Evolutionary conservation across 2,329 filamentous ascomycete species (phyloP).

Genomic region (Botrytis cinerea): DNA sequence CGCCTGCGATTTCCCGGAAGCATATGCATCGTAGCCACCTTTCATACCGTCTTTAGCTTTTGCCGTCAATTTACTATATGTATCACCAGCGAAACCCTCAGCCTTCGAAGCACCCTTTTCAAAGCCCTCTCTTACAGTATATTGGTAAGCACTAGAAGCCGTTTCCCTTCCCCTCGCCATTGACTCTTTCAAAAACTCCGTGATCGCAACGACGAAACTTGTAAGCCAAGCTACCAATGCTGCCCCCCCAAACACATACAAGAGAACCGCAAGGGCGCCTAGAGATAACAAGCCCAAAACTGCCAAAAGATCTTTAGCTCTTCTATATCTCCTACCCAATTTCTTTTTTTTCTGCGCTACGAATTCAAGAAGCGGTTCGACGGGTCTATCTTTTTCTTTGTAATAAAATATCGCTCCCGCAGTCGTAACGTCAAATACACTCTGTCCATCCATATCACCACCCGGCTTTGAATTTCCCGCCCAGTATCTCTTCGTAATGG

Average conservation of each 20-base stretch:
- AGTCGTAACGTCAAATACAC: constrained; percentile 29
- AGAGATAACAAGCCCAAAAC: neutral
- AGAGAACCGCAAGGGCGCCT: neutral
- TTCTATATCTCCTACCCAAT: neutral
- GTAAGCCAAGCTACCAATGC: neutral
- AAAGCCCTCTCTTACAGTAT: neutral
- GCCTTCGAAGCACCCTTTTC: neutral
- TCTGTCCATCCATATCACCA: constrained; percentile 24
- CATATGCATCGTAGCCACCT: neutral
- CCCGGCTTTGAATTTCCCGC: constrained; percentile 28
- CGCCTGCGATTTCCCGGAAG: neutral
- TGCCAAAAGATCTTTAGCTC: neutral
- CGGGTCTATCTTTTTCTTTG: constrained; percentile 19
- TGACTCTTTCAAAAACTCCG: neutral
- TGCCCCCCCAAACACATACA: neutral
- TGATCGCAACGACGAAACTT: neutral
- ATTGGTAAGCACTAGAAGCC: neutral
- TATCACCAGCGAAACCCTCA: neutral
- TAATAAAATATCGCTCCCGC: constrained; percentile 31
- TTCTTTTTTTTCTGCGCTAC: constrained; percentile 9
- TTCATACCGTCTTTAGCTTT: neutral
- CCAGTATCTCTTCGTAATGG: constrained; percentile 32
- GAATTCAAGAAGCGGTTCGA: neutral
- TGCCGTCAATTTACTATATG: neutral
- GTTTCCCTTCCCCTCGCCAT: neutral